Percentiles rank a stretch among this genome's conserved stretches.
phyloP scores from a whole-genome alignment of 352 stramenopile species.

The Aphanomyces cochlioides region DNA sequence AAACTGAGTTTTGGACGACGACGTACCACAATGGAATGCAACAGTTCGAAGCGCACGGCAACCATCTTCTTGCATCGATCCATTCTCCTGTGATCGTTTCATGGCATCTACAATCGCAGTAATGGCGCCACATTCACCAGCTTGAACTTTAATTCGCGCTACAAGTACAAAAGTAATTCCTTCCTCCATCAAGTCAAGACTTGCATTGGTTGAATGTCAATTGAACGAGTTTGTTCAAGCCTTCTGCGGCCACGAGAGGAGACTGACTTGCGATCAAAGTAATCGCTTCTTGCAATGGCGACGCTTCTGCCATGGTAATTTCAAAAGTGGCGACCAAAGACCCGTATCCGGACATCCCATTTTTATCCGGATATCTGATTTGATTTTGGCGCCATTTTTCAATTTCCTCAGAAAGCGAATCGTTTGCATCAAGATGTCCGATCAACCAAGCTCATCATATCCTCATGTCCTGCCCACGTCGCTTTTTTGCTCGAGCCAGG shows the following conservation, averaged over 20 bases:
- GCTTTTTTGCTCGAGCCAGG: too few relatives aligned
- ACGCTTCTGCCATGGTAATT: not conserved
- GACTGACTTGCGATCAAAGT: slow-evolving; percentile 53
- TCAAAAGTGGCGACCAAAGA: not conserved
- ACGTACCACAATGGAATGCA: slow-evolving; percentile 57
- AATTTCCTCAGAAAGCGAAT: too few relatives aligned
- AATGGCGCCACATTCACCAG: slow-evolving; percentile 53
- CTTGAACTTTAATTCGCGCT: slow-evolving; percentile 67
- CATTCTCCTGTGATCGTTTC: slow-evolving; percentile 59
- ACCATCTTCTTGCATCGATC: slow-evolving; percentile 58
- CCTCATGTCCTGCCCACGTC: too few relatives aligned
- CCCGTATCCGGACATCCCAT: not conserved
- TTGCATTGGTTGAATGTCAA: slow-evolving; percentile 76
- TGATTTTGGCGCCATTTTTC: too few relatives aligned
- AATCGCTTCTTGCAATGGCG: slow-evolving; percentile 55
- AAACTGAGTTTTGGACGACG: not conserved
- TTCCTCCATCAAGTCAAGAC: slow-evolving; percentile 19
- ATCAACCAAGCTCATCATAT: too few relatives aligned
- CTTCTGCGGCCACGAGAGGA: slow-evolving; percentile 50
- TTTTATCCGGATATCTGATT: too few relatives aligned
- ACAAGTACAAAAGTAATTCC: not conserved
- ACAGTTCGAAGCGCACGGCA: slow-evolving; percentile 76
- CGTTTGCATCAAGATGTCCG: too few relatives aligned
- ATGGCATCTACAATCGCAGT: slow-evolving; percentile 59
- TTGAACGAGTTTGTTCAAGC: slow-evolving; percentile 66